phyloP scores from a whole-genome alignment of 768 basidiomycete species.

The Tylopilus felleus region DNA sequence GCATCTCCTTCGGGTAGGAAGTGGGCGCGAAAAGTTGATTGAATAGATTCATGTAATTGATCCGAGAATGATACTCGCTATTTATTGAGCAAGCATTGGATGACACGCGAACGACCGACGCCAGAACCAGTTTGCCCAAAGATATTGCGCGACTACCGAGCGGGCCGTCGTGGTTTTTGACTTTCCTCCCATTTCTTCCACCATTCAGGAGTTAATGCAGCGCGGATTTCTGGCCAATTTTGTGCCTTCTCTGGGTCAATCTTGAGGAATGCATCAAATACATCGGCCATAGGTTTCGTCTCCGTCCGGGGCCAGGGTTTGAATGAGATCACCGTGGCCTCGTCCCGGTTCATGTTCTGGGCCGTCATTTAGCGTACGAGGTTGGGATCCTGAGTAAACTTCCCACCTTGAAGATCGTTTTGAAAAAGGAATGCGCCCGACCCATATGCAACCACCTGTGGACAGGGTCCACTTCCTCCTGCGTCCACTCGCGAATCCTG shows the following conservation, averaged over 20 bases:
- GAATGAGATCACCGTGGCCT: slow-evolving; percentile 11
- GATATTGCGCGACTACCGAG: background rate
- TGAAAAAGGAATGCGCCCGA: slow-evolving; percentile 24
- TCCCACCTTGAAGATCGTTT: slow-evolving; percentile 27
- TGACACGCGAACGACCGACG: background rate
- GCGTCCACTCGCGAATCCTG: slow-evolving; percentile 40
- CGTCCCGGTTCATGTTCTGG: slow-evolving; percentile 20
- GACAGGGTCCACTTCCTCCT: slow-evolving; percentile 34
- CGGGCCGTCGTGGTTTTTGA: slow-evolving; percentile 11
- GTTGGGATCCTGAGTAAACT: background rate
- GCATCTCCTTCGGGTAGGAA: slow-evolving; percentile 54
- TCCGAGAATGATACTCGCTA: slow-evolving; percentile 12
- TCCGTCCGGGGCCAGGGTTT: slow-evolving; percentile 2
- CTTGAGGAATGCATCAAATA: slow-evolving; percentile 27
- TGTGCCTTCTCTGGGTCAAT: slow-evolving; percentile 18
- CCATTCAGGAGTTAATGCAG: slow-evolving; percentile 24
- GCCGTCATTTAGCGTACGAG: background rate
- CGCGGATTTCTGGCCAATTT: slow-evolving; percentile 25
- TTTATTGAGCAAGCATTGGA: slow-evolving; percentile 13
- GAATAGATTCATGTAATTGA: slow-evolving; percentile 23
- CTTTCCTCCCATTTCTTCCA: slow-evolving; percentile 31
- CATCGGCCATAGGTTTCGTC: slow-evolving; percentile 17
- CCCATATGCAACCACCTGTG: slow-evolving; percentile 38
- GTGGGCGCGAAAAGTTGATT: slow-evolving; percentile 77
- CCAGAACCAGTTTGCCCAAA: background rate